Conservation (phyloP, 2,329 filamentous ascomycete species). For the Xylariaceae sp. region DNA sequence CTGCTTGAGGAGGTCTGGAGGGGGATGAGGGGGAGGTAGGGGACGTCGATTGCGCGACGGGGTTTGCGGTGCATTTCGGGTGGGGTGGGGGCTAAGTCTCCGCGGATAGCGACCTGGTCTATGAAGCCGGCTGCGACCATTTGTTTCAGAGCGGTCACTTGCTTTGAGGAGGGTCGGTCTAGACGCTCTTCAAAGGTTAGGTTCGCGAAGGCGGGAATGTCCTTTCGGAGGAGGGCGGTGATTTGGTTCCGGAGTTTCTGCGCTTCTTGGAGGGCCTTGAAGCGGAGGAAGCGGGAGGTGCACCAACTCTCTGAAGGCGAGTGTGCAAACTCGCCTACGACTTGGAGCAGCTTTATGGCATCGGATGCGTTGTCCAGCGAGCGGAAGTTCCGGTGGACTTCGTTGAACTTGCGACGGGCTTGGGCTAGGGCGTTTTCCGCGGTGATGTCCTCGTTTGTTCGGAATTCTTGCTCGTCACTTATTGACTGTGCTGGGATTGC, state of each 20-base stretch:
- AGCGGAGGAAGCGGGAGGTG: conserved; percentile 74
- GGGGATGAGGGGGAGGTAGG: conserved; percentile 80
- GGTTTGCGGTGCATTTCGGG: conserved; percentile 64
- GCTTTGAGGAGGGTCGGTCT: conserved; percentile 56
- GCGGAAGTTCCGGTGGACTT: conserved; percentile 72
- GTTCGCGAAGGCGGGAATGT: conserved; percentile 61
- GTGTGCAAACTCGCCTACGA: conserved; percentile 80
- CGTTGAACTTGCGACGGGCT: conserved; percentile 56
- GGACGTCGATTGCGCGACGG: conserved; percentile 82
- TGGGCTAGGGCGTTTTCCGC: conserved; percentile 66
- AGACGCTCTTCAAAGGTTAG: conserved; percentile 52
- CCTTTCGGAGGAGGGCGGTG: conserved; percentile 69
- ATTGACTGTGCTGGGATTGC: conserved; percentile 53
- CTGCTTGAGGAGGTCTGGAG: conserved; percentile 40
- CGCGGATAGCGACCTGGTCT: conserved; percentile 88
- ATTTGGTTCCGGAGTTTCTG: conserved; percentile 79
- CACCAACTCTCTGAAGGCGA: conserved; percentile 66
- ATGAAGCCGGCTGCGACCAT: conserved; percentile 90
- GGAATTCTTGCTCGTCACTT: conserved; percentile 38
- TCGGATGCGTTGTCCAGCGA: conserved; percentile 78
- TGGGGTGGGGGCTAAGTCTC: conserved; percentile 73
- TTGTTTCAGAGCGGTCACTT: conserved; percentile 77
- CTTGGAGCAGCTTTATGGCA: conserved; percentile 83
- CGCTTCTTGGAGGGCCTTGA: conserved; percentile 82
- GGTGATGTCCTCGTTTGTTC: conserved; percentile 62